These are phyloP conservation scores for Lophiotrema nucula DNA, from an alignment of 495 filamentous ascomycete species.

Conservation along the genomic window DNA sequence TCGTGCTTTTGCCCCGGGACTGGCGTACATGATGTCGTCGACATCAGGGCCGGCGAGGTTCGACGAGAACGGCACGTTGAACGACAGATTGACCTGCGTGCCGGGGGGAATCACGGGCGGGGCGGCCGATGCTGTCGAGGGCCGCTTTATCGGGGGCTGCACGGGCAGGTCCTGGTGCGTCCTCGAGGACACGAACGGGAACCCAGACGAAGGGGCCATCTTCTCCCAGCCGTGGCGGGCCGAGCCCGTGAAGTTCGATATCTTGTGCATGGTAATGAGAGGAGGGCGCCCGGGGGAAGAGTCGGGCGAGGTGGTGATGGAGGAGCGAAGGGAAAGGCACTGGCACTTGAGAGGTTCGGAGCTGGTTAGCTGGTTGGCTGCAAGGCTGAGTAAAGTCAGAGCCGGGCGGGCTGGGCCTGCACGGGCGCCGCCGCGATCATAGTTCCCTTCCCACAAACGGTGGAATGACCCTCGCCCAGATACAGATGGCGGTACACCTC, in stretches of 20 bases:
- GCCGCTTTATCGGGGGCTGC: conserved; percentile 67
- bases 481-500: too few relatives aligned
- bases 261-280: conserved; percentile 72
- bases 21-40: conserved; percentile 89
- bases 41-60: conserved; percentile 85
- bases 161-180: conserved; percentile 67
- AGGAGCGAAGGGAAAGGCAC: conserved; percentile 3
- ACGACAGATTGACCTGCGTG: conserved; percentile 62
- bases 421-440: too few relatives aligned
- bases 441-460: too few relatives aligned
- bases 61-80: conserved; percentile 93
- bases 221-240: conserved; percentile 91
- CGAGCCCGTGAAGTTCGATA: conserved; percentile 76
- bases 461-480: too few relatives aligned
- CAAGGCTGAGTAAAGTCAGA: conserved; percentile 1
- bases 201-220: conserved; percentile 68
- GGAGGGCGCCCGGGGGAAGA: conserved; percentile 24
- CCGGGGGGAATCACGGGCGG: conserved; percentile 44
- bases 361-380: background rate
- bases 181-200: conserved; percentile 36
- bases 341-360: conserved; percentile 3
- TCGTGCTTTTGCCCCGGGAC: conserved; percentile 71
- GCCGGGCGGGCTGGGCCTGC: too few relatives aligned
- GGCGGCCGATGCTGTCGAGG: conserved; percentile 54
- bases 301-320: conserved; percentile 22